Percentiles rank a stretch among this genome's conserved stretches.
Evolutionary conservation across 2,329 filamentous ascomycete genomes (phyloP).

Genomic region (Neonectria hederae): DNA sequence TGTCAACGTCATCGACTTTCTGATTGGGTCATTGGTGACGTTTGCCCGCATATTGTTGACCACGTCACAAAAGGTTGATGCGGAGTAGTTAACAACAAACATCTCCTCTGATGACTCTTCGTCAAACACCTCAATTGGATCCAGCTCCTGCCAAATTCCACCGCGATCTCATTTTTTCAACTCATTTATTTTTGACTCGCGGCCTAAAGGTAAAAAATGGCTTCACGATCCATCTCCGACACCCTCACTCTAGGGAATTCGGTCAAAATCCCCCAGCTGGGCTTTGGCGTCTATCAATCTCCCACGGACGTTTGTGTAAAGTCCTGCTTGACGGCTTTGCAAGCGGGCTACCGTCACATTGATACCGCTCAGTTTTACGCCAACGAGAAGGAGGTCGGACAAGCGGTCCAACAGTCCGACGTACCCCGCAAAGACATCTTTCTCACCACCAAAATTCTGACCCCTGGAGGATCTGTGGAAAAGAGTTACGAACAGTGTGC

Average conservation of each 20-base stretch:
- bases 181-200: background rate
- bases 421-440: background rate
- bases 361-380: background rate
- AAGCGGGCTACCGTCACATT: background rate
- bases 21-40: background rate
- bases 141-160: background rate
- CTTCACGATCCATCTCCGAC: constrained; percentile 28
- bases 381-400: background rate
- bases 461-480: background rate
- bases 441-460: background rate
- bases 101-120: background rate
- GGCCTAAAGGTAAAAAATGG: background rate
- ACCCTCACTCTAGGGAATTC: constrained; percentile 37
- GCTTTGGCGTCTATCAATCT: constrained; percentile 76
- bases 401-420: background rate
- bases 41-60: background rate
- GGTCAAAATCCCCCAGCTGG: constrained; percentile 67
- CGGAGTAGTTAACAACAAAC: background rate
- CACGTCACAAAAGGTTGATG: background rate
- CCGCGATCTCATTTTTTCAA: background rate
- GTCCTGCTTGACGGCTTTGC: constrained; percentile 54
- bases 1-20: background rate
- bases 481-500: background rate
- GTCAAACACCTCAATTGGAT: too few relatives aligned
- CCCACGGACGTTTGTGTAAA: constrained; percentile 61